A percentile compares a stretch with the other conserved stretches of the same genome.
These are phyloP conservation scores for Cucumis cinereus DNA, from an alignment of 306 rosid genomes.

Conservation along the genomic window DNA sequence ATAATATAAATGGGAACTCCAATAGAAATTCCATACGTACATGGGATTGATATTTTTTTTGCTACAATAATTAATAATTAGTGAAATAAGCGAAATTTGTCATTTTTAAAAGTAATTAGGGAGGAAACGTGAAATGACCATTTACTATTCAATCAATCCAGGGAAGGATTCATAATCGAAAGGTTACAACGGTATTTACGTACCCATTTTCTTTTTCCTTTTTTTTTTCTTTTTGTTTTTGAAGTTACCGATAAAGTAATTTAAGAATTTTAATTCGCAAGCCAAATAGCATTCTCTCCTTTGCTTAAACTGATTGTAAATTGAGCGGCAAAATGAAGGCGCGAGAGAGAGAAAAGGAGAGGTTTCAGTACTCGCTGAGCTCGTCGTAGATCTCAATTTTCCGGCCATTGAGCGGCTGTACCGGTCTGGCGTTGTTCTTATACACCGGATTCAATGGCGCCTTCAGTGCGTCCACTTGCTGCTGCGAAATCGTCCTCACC, in stretches of 20 bases:
- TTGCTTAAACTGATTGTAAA: neutral
- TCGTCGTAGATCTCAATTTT: conserved; percentile 25
- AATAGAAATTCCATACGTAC: no score
- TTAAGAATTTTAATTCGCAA: neutral
- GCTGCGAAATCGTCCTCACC: conserved; percentile 50
- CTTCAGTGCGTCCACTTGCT: conserved; percentile 42
- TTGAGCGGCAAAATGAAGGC: neutral
- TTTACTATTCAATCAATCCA: neutral
- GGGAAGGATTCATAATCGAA: neutral
- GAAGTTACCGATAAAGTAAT: neutral
- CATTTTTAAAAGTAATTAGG: neutral
- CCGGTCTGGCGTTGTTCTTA: conserved; percentile 60
- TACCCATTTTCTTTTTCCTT: neutral
- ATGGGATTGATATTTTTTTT: no score
- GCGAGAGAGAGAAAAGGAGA: neutral
- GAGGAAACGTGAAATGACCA: neutral
- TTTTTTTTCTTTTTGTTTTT: neutral
- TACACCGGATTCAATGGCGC: conserved; percentile 33
- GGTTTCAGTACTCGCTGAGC: neutral
- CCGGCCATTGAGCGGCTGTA: conserved; percentile 58
- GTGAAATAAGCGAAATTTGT: no score
- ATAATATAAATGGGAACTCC: no score
- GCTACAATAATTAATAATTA: no score
- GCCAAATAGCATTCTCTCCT: neutral
- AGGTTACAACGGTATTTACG: neutral